Base-by-base conservation (phyloP, 2,329 filamentous ascomycete genomes). In the Pyrenochaeta sp. region DNA sequence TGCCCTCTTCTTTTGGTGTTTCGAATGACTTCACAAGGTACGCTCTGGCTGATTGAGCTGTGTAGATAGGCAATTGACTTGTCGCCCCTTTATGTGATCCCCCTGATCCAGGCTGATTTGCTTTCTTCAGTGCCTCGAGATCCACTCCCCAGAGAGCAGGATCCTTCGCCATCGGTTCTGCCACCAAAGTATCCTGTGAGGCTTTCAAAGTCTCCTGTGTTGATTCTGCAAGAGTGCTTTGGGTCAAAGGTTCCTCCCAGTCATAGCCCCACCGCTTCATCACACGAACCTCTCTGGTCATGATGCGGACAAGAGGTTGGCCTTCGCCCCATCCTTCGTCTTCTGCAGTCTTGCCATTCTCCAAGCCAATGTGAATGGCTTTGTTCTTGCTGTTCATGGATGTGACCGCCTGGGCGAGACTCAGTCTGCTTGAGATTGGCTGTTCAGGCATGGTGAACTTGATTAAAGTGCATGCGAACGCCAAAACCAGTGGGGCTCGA, bases 381-480 rank as follows among this genome's bases (percentile, higher is more conserved):
- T 92, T 92, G 23, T 82, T 84, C 53, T 85, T 82, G 48, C 88
- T 90, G 63, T 93, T 94, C 19, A 85, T 84, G 64, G 89, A 92
- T 11, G 95, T 88, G 1, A 94, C 85, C 0, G 89, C 90, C 69
- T 96, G 90, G 0, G 86, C 89, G 14, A 96, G 75, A 63, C 90
- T 95, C 14, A 96, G 74, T 32, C 89, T 80, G 65, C 89, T 93
- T n/a, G 89, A 94, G 3, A 86, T 77, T 3, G 90, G 90, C 65
- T 96, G 91, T 55, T 89, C 86, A 0, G 90, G 88, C 86, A 92
- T 93, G 0, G 89, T 95, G 63, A 87, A 85, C 31, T 88, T 86
- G 32, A 95, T 67, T 35, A 93, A 66, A 47, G 84, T 82, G 10
- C 90, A 81, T 1, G 87, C 85, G 69, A 95, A 95, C 0, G 90